A percentile compares a stretch with the other conserved stretches of the same genome.
These are phyloP conservation scores for Davidsoniella australis DNA, from an alignment of 2,329 filamentous ascomycete genomes.

Conservation along the genomic window DNA sequence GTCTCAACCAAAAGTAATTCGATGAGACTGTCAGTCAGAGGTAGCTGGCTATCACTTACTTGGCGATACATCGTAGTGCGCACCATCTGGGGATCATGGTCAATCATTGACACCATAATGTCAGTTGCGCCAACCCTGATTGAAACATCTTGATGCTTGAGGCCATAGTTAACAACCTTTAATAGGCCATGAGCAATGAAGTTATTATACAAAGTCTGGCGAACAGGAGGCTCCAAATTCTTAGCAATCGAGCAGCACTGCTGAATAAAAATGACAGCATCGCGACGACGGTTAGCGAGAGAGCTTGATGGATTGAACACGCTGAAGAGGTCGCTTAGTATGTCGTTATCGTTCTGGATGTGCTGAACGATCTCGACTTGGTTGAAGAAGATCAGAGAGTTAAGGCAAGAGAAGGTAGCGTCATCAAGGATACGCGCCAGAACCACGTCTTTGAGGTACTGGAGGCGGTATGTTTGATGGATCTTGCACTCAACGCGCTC, in stretches of 20 bases:
- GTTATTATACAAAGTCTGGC: constrained; percentile 72
- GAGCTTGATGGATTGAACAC: constrained; percentile 56
- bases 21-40: constrained; percentile 80
- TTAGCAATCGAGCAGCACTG: constrained; percentile 91
- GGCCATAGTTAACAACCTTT: constrained; percentile 76
- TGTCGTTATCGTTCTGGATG: constrained; percentile 63
- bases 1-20: constrained; percentile 81
- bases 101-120: constrained; percentile 82
- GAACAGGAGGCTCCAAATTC: constrained; percentile 69
- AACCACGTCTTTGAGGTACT: constrained; percentile 97
- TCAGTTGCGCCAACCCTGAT: constrained; percentile 88
- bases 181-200: constrained; percentile 79
- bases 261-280: constrained; percentile 90
- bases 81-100: constrained; percentile 90
- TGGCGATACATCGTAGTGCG: constrained; percentile 84
- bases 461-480: constrained; percentile 85
- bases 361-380: constrained; percentile 96
- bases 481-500: constrained; percentile 72
- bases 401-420: constrained; percentile 91
- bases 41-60: constrained; percentile 69
- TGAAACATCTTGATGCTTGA: constrained; percentile 67
- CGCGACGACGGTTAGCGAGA: constrained; percentile 63
- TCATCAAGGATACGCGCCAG: constrained; percentile 91
- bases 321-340: constrained; percentile 71
- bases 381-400: constrained; percentile 96